Percentiles rank a stretch among this genome's conserved stretches.
Conservation (phyloP, 2,329 filamentous ascomycete species). For the Lachnellula hyalina region DNA sequence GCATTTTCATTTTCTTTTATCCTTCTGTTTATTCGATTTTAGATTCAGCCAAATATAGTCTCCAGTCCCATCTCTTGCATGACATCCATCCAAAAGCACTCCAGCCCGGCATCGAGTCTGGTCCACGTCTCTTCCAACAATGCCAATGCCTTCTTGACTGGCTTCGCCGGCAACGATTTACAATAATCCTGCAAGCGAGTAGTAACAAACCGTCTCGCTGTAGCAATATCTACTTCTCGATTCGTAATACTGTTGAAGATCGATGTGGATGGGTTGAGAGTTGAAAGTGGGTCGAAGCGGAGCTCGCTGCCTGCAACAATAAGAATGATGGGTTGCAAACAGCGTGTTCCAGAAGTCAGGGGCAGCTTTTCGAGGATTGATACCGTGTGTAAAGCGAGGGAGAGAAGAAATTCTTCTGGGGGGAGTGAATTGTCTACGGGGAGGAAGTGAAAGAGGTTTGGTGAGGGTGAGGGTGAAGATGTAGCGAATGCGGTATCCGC, state of each 20-base stretch:
- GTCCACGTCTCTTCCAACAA: slow-evolving; percentile 27
- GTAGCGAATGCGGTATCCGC: slow-evolving; percentile 6
- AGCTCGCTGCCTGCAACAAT: slow-evolving; percentile 24
- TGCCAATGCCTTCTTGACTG: slow-evolving; percentile 19
- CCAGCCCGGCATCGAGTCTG: slow-evolving; percentile 20
- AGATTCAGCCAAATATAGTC: slow-evolving; percentile 22
- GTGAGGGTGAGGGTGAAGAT: background rate
- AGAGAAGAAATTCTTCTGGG: slow-evolving; percentile 24
- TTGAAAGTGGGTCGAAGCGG: slow-evolving; percentile 14
- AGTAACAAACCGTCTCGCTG: slow-evolving; percentile 22
- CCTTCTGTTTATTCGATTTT: too few species aligned
- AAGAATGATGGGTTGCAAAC: slow-evolving; percentile 26
- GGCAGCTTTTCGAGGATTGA: slow-evolving; percentile 26
- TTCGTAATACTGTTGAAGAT: slow-evolving; percentile 22
- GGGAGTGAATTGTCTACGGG: slow-evolving; percentile 12
- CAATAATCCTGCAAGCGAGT: slow-evolving; percentile 26
- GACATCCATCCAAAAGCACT: slow-evolving; percentile 27
- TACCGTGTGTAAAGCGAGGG: slow-evolving; percentile 24
- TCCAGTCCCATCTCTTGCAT: slow-evolving; percentile 22
- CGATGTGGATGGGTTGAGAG: background rate
- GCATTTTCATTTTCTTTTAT: too few species aligned
- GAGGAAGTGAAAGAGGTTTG: slow-evolving; percentile 11
- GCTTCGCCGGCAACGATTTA: slow-evolving; percentile 25
- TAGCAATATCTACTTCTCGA: slow-evolving; percentile 25
- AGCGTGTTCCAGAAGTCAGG: slow-evolving; percentile 23